Percentiles rank a stretch among this genome's conserved stretches.
phyloP scores from a whole-genome alignment of 202 grass and related monocot genomes.

The Zizania palustris region DNA sequence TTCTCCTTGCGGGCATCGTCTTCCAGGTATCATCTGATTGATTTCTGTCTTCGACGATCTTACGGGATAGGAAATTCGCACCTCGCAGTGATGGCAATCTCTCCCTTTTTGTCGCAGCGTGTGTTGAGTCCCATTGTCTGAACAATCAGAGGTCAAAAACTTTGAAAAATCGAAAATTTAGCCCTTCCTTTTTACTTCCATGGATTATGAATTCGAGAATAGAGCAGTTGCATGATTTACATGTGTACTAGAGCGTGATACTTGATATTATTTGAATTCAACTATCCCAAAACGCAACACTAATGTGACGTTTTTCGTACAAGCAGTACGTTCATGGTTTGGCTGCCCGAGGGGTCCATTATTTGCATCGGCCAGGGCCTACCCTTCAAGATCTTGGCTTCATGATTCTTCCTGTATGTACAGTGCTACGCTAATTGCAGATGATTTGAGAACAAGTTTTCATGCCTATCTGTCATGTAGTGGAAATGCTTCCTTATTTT shows the following conservation, averaged over 20 bases:
- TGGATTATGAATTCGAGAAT: no score
- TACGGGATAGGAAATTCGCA: not conserved
- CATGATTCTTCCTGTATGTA: constrained; percentile 69
- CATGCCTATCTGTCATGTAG: not conserved
- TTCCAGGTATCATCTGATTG: constrained; percentile 56
- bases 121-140: not conserved
- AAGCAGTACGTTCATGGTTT: constrained; percentile 80
- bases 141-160: not conserved
- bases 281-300: not conserved
- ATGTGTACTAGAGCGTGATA: not conserved
- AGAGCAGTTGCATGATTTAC: not conserved
- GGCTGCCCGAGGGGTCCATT: constrained; percentile 89
- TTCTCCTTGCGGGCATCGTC: constrained; percentile 73
- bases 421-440: not conserved
- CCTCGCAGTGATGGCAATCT: not conserved
- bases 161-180: not conserved
- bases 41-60: not conserved
- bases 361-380: constrained; percentile 80
- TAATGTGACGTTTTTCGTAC: constrained; percentile 12
- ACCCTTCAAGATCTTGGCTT: constrained; percentile 78
- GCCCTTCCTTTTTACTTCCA: not conserved
- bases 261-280: not conserved
- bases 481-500: constrained; percentile 36
- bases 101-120: not conserved
- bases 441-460: not conserved